These are phyloP conservation scores for Rhazya stricta DNA, from an alignment of 257 asterid species.

Conservation along the genomic window DNA sequence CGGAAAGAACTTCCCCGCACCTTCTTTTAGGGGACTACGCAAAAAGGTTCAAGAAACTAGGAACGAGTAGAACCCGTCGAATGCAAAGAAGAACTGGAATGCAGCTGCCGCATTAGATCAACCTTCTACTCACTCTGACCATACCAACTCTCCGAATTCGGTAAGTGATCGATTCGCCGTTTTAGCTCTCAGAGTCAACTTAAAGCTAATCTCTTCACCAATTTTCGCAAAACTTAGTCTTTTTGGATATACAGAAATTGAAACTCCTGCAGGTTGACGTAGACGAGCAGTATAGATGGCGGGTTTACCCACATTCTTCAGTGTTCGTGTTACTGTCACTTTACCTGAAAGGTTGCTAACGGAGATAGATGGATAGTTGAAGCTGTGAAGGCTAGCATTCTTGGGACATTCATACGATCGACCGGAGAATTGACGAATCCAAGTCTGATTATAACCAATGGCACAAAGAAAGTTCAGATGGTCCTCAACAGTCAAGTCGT, in stretches of 20 bases:
- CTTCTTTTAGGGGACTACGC: too few species aligned
- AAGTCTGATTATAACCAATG: constrained; percentile 38
- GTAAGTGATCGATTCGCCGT: background rate
- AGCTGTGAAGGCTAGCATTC: constrained; percentile 23
- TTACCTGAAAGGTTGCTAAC: constrained; percentile 8
- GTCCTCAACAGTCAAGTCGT: constrained; percentile 40
- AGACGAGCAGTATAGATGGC: constrained; percentile 19
- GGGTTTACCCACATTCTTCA: constrained; percentile 31
- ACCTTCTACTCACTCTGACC: too few species aligned
- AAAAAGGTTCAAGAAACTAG: too few species aligned
- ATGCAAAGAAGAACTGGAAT: too few species aligned
- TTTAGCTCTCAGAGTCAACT: constrained; percentile 10
- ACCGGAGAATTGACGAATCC: constrained; percentile 12
- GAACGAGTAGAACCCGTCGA: too few species aligned
- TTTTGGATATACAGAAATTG: constrained; percentile 19
- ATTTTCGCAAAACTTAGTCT: constrained; percentile 13
- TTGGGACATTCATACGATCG: constrained; percentile 32
- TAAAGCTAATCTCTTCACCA: constrained; percentile 23
- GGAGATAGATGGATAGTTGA: constrained; percentile 35
- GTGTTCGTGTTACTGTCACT: constrained; percentile 17
- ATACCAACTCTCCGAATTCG: constrained; percentile 45
- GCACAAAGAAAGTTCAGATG: constrained; percentile 57
- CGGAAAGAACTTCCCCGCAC: too few species aligned
- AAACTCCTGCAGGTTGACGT: constrained; percentile 18
- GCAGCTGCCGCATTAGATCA: too few species aligned